Percentiles rank a stretch among this genome's conserved stretches.
Evolutionary conservation across 805 yeast genomes (phyloP).

Genomic region (Naumovozyma dairenensis): DNA sequence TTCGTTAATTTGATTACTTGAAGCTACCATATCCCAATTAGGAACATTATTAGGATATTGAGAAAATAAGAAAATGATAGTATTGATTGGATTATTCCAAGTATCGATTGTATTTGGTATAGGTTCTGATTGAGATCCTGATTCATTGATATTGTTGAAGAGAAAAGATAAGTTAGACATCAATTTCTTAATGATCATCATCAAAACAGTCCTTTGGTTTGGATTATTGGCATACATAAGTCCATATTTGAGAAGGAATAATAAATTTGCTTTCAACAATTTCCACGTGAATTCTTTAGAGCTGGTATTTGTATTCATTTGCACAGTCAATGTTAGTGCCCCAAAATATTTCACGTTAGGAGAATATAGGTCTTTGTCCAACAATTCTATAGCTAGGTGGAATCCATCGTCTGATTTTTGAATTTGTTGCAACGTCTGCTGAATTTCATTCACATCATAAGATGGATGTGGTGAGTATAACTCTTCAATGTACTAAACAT

Average conservation of each 20-base stretch:
- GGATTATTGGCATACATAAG: constrained; percentile 12
- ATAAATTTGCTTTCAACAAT: constrained; percentile 19
- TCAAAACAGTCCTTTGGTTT: constrained; percentile 5
- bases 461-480: constrained; percentile 23
- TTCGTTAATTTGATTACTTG: constrained; percentile 3
- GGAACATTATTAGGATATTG: constrained; percentile 9
- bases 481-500: constrained; percentile 24
- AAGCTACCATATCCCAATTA: not conserved
- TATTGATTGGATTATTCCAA: constrained; percentile 29
- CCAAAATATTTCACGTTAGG: constrained; percentile 28
- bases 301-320: constrained; percentile 15
- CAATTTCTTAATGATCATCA: constrained; percentile 23
- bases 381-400: constrained; percentile 21
- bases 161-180: constrained; percentile 29
- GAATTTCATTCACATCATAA: constrained; percentile 23
- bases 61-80: constrained; percentile 16
- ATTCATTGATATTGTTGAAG: constrained; percentile 22
- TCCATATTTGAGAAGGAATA: constrained; percentile 15
- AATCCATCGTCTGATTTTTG: constrained; percentile 26
- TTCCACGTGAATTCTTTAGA: constrained; percentile 15
- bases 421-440: constrained; percentile 22
- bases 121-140: constrained; percentile 1
- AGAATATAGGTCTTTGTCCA: constrained; percentile 13
- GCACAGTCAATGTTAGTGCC: constrained; percentile 29
- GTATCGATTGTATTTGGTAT: constrained; percentile 3